A percentile compares a stretch with the other conserved stretches of the same genome.
phyloP scores from a whole-genome alignment of 2,329 filamentous ascomycete genomes.

The Dryadomyces quercus-mongolicae region DNA sequence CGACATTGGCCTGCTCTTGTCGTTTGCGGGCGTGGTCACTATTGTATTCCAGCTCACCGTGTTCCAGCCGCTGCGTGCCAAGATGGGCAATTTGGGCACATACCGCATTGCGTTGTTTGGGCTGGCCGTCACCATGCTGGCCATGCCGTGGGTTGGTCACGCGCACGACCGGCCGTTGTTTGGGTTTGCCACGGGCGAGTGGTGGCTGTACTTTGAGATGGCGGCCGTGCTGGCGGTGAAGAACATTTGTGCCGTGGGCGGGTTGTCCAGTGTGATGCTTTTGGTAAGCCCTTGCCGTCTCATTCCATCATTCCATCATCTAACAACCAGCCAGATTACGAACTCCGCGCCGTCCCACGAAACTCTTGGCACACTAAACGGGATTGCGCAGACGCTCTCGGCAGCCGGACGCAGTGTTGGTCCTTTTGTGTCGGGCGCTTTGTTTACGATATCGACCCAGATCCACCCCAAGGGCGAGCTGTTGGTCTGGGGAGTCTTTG shows the following conservation, averaged over 20 bases:
- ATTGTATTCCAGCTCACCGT: slow-evolving; percentile 83
- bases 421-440: slow-evolving; percentile 73
- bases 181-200: slow-evolving; percentile 48
- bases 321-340: slow-evolving; percentile 52
- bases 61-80: slow-evolving; percentile 67
- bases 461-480: slow-evolving; percentile 72
- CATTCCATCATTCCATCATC: neutral
- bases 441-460: slow-evolving; percentile 69
- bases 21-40: slow-evolving; percentile 71
- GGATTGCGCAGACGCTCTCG: slow-evolving; percentile 84
- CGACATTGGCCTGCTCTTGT: slow-evolving; percentile 76
- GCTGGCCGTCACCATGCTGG: slow-evolving; percentile 67
- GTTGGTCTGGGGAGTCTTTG: slow-evolving; percentile 79
- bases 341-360: slow-evolving; percentile 82
- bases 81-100: slow-evolving; percentile 72
- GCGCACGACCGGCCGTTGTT: slow-evolving; percentile 44
- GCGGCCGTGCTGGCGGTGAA: slow-evolving; percentile 72
- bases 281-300: slow-evolving; percentile 41
- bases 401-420: slow-evolving; percentile 81
- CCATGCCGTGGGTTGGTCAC: slow-evolving; percentile 88
- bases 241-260: slow-evolving; percentile 80
- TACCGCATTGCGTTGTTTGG: slow-evolving; percentile 71
- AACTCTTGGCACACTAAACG: slow-evolving; percentile 81
- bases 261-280: slow-evolving; percentile 77
- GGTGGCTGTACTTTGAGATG: slow-evolving; percentile 71